Evolutionary conservation across 2,329 filamentous ascomycete genomes (phyloP).

Genomic region (Dactylellina haptotyla): DNA sequence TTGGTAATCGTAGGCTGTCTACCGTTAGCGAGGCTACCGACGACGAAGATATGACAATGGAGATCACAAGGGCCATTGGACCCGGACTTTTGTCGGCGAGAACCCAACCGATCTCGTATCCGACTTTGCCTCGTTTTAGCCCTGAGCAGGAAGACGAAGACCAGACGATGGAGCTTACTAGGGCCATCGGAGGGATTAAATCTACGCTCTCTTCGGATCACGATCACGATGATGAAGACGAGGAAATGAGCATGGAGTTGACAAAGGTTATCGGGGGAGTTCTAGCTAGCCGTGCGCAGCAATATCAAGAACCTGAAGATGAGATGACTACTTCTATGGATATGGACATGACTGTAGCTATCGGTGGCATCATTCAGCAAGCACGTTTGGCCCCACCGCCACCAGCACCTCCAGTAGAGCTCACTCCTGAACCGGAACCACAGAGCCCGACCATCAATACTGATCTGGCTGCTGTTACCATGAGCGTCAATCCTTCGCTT

Average conservation of each 20-base stretch:
- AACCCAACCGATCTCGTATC: slow-evolving; percentile 40
- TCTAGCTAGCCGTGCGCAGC: slow-evolving; percentile 61
- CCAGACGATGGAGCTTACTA: slow-evolving; percentile 65
- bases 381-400: slow-evolving; percentile 59
- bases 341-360: slow-evolving; percentile 75
- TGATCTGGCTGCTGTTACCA: slow-evolving; percentile 41
- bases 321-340: slow-evolving; percentile 64
- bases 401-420: neutral
- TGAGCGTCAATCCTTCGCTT: slow-evolving; percentile 45
- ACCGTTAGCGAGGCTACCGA: slow-evolving; percentile 57
- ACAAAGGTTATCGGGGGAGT: slow-evolving; percentile 85
- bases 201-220: slow-evolving; percentile 20
- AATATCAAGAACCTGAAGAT: slow-evolving; percentile 18
- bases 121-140: slow-evolving; percentile 43
- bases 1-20: slow-evolving; percentile 54
- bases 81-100: slow-evolving; percentile 35
- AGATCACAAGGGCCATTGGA: slow-evolving; percentile 57
- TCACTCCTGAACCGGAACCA: slow-evolving; percentile 62
- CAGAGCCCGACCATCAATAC: slow-evolving; percentile 36
- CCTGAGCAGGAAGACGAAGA: slow-evolving; percentile 52
- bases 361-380: slow-evolving; percentile 71
- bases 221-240: slow-evolving; percentile 45
- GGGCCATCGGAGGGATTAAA: slow-evolving; percentile 67
- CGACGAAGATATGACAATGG: slow-evolving; percentile 63
- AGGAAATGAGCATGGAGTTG: slow-evolving; percentile 77